Evolutionary conservation across 176 grass and related monocot genomes (phyloP), one percentile per base, ranked within the genome.

Genomic region (Alopecurus myosuroides): DNA sequence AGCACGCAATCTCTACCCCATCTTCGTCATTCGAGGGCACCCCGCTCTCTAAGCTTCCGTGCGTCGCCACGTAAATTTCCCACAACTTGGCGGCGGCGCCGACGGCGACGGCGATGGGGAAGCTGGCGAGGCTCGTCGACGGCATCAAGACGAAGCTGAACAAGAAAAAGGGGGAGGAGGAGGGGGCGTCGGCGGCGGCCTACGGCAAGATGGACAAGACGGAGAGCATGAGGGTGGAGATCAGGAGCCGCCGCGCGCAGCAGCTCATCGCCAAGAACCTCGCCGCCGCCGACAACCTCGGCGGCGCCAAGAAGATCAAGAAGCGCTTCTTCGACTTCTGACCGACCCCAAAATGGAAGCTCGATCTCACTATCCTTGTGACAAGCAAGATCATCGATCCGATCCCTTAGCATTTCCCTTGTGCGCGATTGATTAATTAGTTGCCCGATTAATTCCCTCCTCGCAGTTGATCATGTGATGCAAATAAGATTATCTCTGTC

Each of bases 261-360:
- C 80, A 89, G 84, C 90, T 97, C 58, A 92, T 97, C 61, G 90
- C 86, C 77, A 97, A 97, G 88, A 97, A 94, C 87, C 95, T 97
- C 60, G 70, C 77, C 80, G 33, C 60, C n/a, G 90, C 78, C 7
- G 88, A 94, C 77, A 35, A 84, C 31, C 4, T 94, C 53, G 26
- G 46, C 78, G 62, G 19, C 29, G 14, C 15, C 39, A 77, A 60
- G 39, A 86, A 86, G 65, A 52, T 11, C 26, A 82, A 88, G 80
- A 88, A 88, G 81, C 74, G 81, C 12, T 79, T 88, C 60, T 89
- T 85, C 23, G 45, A 17, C 73, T 87, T 90, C 81, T 92, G 88
- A 90, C 33, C 50, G 31, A 25, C 13, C 40, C 3, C 46, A 14
- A 1, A 78, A 7, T 18, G 34, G 53, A 60, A 42, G n/a, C 76